These are phyloP conservation scores for Wickerhamiella nectarea DNA, from an alignment of 805 yeast species.

Conservation along the genomic window DNA sequence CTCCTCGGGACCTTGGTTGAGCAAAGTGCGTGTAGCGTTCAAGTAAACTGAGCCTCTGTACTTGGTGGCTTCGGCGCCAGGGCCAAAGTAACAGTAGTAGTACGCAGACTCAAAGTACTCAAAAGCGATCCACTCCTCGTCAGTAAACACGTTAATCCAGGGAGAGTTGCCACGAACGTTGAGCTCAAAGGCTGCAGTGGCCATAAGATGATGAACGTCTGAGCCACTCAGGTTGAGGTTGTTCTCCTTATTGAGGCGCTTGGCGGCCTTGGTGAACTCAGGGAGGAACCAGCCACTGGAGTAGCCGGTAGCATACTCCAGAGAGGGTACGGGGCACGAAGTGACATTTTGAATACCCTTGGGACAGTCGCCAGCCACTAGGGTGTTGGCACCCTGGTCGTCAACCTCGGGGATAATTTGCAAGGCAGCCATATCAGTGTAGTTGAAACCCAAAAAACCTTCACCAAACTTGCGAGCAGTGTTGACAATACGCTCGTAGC, in stretches of 20 bases:
- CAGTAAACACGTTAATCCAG: constrained; percentile 24
- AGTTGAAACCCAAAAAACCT: constrained; percentile 22
- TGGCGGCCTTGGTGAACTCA: constrained; percentile 15
- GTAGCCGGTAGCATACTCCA: background rate
- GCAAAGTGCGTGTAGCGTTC: constrained; percentile 36
- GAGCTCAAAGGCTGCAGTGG: constrained; percentile 38
- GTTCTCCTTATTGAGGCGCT: constrained; percentile 19
- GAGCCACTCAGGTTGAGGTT: constrained; percentile 26
- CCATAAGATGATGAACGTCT: constrained; percentile 32
- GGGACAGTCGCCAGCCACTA: constrained; percentile 16
- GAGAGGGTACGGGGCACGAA: constrained; percentile 11
- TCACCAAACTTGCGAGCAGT: constrained; percentile 23
- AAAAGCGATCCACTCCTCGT: constrained; percentile 22
- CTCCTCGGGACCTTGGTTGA: constrained; percentile 29
- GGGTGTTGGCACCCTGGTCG: constrained; percentile 19
- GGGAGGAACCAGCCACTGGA: constrained; percentile 13
- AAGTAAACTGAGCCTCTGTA: constrained; percentile 35
- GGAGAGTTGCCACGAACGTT: constrained; percentile 37
- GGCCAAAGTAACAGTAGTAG: constrained; percentile 24
- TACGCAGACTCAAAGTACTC: constrained; percentile 18
- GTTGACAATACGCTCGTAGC: constrained; percentile 34
- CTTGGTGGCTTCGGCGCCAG: constrained; percentile 18
- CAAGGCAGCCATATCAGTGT: constrained; percentile 18
- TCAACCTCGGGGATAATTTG: constrained; percentile 16
- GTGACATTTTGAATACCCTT: constrained; percentile 8